phyloP scores from a whole-genome alignment of 164 flowering plant genomes.

The Vitis rupestris region DNA sequence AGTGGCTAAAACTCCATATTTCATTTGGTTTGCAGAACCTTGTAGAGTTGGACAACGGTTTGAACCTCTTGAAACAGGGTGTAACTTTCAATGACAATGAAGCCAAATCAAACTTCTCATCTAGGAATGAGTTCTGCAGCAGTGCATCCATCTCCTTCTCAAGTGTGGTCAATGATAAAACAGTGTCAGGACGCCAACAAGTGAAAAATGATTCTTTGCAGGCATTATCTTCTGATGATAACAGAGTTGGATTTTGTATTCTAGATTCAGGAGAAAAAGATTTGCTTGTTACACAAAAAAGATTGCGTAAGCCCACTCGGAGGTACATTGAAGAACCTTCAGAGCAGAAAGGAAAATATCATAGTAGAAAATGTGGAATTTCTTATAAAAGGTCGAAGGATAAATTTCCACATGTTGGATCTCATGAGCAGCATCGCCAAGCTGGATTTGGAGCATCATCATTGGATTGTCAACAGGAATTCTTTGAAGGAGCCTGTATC shows the following conservation, averaged over 20 bases:
- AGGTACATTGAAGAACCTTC: slow-evolving; percentile 61
- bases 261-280: slow-evolving; percentile 21
- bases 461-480: slow-evolving; percentile 24
- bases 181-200: slow-evolving; percentile 4
- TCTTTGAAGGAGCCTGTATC: slow-evolving; percentile 35
- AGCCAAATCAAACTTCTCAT: slow-evolving; percentile 6
- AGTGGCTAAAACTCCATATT: slow-evolving; percentile 36
- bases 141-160: slow-evolving; percentile 4
- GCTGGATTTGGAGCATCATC: slow-evolving; percentile 19
- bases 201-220: slow-evolving; percentile 10
- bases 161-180: slow-evolving; percentile 4
- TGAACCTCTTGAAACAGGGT: slow-evolving; percentile 20
- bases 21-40: slow-evolving; percentile 34
- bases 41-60: slow-evolving; percentile 22
- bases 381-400: slow-evolving; percentile 17
- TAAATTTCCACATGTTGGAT: slow-evolving; percentile 18
- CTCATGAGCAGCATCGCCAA: slow-evolving; percentile 21
- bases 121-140: slow-evolving; percentile 17
- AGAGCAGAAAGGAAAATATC: slow-evolving; percentile 25
- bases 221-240: slow-evolving; percentile 13
- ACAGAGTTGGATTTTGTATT: slow-evolving; percentile 5
- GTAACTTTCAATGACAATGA: slow-evolving; percentile 26
- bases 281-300: slow-evolving; percentile 27
- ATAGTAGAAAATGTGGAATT: slow-evolving; percentile 22
- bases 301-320: slow-evolving; percentile 51